These are phyloP conservation scores for Yarrowia phangngaensis DNA, from an alignment of 805 yeast species.

Conservation along the genomic window DNA sequence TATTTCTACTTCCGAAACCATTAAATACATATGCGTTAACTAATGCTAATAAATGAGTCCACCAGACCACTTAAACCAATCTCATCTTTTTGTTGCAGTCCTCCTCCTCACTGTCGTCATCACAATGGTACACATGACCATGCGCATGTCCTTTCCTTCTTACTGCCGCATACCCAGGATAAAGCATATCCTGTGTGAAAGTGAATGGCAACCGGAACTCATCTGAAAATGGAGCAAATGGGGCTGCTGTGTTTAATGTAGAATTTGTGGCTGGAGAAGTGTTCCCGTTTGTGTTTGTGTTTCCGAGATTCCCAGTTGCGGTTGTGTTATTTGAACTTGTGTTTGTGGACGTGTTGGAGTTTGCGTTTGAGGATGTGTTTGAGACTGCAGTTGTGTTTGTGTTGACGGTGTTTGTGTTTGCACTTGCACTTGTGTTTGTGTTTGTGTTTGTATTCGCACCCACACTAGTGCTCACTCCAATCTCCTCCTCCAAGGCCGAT, in stretches of 20 bases:
- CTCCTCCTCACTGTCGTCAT: constrained; percentile 18
- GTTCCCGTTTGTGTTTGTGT: no score
- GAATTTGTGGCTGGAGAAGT: no score
- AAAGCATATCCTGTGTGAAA: constrained; percentile 8
- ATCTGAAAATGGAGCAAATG: neutral
- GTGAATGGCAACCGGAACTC: constrained; percentile 4
- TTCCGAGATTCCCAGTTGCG: no score
- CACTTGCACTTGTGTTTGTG: neutral
- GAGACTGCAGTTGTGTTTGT: neutral
- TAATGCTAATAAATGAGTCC: neutral
- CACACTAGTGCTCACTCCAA: neutral
- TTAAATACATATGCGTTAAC: neutral
- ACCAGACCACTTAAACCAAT: neutral
- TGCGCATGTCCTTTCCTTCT: constrained; percentile 19
- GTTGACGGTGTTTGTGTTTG: neutral
- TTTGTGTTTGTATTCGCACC: neutral
- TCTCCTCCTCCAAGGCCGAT: constrained; percentile 1
- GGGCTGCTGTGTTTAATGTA: neutral
- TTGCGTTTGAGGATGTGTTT: neutral
- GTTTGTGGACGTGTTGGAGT: neutral
- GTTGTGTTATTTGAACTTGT: neutral
- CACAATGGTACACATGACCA: constrained; percentile 12
- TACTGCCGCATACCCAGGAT: constrained; percentile 17
- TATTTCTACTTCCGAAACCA: no score
- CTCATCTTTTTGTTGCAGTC: constrained; percentile 18